These are phyloP conservation scores for Saraca asoca DNA, from an alignment of 331 rosid genomes.

Conservation along the genomic window DNA sequence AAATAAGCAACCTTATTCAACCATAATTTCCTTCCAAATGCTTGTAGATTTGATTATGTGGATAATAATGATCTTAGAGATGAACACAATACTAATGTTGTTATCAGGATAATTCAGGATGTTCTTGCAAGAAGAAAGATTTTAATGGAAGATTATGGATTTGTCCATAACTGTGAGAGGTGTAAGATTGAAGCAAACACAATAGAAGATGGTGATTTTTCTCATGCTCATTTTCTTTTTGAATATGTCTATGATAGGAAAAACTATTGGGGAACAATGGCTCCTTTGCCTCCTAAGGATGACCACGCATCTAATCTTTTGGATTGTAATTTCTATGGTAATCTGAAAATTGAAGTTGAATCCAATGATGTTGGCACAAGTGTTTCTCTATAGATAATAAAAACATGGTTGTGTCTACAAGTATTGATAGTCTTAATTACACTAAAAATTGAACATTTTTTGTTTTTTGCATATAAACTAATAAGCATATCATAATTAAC, in stretches of 20 bases:
- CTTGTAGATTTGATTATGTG: slow-evolving; percentile 73
- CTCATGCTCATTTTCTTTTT: slow-evolving; percentile 49
- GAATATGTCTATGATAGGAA: slow-evolving; percentile 53
- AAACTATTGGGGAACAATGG: slow-evolving; percentile 62
- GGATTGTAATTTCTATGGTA: slow-evolving; percentile 74
- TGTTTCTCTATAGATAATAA: too few species aligned
- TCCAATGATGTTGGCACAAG: background rate
- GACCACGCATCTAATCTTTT: slow-evolving; percentile 37
- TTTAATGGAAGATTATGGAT: slow-evolving; percentile 69
- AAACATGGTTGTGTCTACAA: too few species aligned
- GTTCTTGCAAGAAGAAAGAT: slow-evolving; percentile 61
- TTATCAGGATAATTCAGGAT: slow-evolving; percentile 63
- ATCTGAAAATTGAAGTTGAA: slow-evolving; percentile 29
- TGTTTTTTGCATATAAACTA: too few species aligned
- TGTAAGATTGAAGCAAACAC: slow-evolving; percentile 58
- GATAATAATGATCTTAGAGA: slow-evolving; percentile 32
- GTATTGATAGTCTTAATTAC: too few species aligned
- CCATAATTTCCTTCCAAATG: slow-evolving; percentile 77
- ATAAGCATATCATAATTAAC: too few species aligned
- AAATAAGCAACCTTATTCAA: slow-evolving; percentile 63
- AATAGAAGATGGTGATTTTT: slow-evolving; percentile 36
- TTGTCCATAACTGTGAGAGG: slow-evolving; percentile 63
- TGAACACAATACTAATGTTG: slow-evolving; percentile 49
- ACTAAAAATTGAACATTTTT: too few species aligned
- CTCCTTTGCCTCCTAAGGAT: slow-evolving; percentile 59